Evolutionary conservation across 106 monocot species (phyloP).

Genomic region (Agapanthus africanus): DNA sequence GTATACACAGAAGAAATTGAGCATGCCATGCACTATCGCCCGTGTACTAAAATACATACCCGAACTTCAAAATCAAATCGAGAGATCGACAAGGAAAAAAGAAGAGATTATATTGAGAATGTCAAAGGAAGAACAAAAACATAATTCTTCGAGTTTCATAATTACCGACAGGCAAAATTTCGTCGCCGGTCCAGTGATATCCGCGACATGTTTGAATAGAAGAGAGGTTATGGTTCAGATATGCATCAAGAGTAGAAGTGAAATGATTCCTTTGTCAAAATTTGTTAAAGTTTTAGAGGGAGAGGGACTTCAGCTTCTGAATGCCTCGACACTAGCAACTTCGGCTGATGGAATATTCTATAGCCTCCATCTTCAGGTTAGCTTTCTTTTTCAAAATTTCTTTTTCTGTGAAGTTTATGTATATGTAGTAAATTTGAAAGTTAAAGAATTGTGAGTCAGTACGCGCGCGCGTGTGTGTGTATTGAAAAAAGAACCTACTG

Average conservation of each 20-base stretch:
- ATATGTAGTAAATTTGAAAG: too few species aligned
- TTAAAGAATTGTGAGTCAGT: too few species aligned
- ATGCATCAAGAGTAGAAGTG: constrained; percentile 16
- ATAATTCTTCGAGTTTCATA: background rate
- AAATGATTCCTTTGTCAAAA: constrained; percentile 16
- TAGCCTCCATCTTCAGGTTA: constrained; percentile 61
- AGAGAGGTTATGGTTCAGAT: constrained; percentile 55
- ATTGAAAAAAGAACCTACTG: too few species aligned
- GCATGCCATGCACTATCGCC: constrained; percentile 53
- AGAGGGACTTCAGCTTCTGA: constrained; percentile 41
- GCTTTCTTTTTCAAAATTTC: background rate
- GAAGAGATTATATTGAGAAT: constrained; percentile 25
- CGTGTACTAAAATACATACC: constrained; percentile 67
- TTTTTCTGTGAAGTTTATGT: background rate
- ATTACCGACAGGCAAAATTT: background rate
- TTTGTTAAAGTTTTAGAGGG: constrained; percentile 34
- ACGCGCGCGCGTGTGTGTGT: too few species aligned
- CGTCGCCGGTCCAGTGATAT: constrained; percentile 19
- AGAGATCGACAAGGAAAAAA: constrained; percentile 33
- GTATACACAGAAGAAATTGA: constrained; percentile 49
- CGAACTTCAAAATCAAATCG: constrained; percentile 52
- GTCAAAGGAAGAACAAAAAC: constrained; percentile 7
- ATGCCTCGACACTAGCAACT: constrained; percentile 30
- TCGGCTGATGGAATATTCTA: constrained; percentile 23
- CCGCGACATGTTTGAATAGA: constrained; percentile 24